Evolutionary conservation across 768 basidiomycete species (phyloP), one percentile per base, ranked within the genome.

Genomic region (Naganishia onofrii): DNA sequence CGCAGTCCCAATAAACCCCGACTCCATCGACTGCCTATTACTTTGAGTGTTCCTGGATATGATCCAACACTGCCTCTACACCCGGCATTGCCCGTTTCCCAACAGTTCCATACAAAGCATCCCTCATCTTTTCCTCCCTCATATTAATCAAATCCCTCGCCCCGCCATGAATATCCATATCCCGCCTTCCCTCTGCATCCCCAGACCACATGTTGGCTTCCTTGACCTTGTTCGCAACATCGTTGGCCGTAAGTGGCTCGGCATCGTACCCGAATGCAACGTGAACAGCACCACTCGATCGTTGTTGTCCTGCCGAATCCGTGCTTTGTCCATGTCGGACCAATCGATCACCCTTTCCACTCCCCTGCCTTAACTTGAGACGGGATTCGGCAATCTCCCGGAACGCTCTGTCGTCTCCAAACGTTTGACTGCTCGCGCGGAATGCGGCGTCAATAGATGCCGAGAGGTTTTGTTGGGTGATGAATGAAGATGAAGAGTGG

Each of bases 401-500:
- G 38, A 69, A 58, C 29, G 68, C 28, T 29, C 21, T 28, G 68
- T 69, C 68, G 26, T 42, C 44, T 53, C 44, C 68, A 13, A 46
- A 29, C 10, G 32, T 23, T 31, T 36, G 46, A 48, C 31, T 36
- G 29, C 56, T 63, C 26, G 56, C 56, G 15, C 36, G 26, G 46
- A 69, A 69, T 19, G 53, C 57, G 7, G 68, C 56, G 26, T 51
- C 38, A 28, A 69, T 58, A n/a, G 58, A 51, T 52, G 56, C 31
- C 1, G 68, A 69, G 46, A 71, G 56, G 56, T 48, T 67, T 48
- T 42, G 46, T n/a, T 66, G 70, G 32, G 70, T 71, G 66, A 80
- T 66, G 74, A 78, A 80, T 21, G 75, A 73, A 3, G 76, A 67
- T 4, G 79, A 72, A 31, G 72, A 65, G 69, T 80, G 79, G 51